A percentile compares a stretch with the other conserved stretches of the same genome.
Evolutionary conservation across 208 protist species (phyloP).

Genomic region (Trypanosoma lewisi): DNA sequence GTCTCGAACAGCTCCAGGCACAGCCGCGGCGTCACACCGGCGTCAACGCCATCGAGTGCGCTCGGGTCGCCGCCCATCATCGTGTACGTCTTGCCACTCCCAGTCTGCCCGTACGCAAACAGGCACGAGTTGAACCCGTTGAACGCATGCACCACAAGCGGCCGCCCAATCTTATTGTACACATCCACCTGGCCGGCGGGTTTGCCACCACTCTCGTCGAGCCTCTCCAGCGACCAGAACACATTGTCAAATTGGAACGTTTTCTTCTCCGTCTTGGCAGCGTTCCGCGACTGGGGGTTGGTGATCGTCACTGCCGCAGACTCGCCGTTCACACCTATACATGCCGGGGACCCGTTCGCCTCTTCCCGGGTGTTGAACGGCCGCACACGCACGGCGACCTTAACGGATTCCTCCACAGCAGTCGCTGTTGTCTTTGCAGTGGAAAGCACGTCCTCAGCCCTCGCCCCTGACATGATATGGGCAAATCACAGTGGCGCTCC

Average conservation of each 20-base stretch:
- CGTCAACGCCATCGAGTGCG: conserved; percentile 29
- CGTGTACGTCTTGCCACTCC: conserved; percentile 57
- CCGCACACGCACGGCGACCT: conserved; percentile 62
- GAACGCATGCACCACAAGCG: conserved; percentile 52
- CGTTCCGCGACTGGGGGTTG: conserved; percentile 20
- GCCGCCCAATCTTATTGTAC: conserved; percentile 42
- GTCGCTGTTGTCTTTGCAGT: no score
- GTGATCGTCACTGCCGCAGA: conserved; percentile 17
- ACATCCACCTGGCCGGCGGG: conserved; percentile 50
- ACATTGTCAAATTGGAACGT: conserved; percentile 70
- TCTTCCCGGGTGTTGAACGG: conserved; percentile 50
- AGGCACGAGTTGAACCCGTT: conserved; percentile 67
- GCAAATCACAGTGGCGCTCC: no score
- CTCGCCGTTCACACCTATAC: background rate
- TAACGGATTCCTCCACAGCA: no score
- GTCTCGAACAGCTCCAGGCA: conserved; percentile 25
- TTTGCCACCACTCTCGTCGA: conserved; percentile 27
- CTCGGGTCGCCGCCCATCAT: conserved; percentile 37
- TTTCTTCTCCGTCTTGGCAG: background rate
- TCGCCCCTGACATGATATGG: no score
- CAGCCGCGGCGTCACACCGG: conserved; percentile 32
- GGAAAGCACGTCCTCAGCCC: no score
- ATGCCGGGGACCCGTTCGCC: no score
- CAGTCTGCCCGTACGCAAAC: conserved; percentile 67
- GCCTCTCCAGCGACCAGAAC: conserved; percentile 51